These are phyloP conservation scores for Phytophthora uliginosa DNA, from an alignment of 352 stramenopile genomes.

Conservation along the genomic window DNA sequence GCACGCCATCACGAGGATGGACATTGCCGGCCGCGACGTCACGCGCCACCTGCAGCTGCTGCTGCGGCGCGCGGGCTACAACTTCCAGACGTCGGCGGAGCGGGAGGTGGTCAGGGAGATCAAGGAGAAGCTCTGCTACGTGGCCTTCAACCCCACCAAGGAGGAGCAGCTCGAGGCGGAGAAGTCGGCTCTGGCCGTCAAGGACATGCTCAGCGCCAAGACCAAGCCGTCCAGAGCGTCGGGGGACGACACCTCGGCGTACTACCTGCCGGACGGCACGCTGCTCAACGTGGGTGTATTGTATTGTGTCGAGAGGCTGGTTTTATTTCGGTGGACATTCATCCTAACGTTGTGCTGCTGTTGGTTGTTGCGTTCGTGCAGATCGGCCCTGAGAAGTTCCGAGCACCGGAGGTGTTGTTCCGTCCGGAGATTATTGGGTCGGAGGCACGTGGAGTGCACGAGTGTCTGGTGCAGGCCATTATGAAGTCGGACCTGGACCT, in stretches of 20 bases:
- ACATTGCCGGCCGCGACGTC: slow-evolving; percentile 89
- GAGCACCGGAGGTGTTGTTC: slow-evolving; percentile 86
- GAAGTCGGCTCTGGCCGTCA: slow-evolving; percentile 60
- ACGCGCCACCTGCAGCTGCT: slow-evolving; percentile 83
- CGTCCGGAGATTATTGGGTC: slow-evolving; percentile 87
- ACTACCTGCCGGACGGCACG: slow-evolving; percentile 87
- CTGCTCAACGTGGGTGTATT: slow-evolving; percentile 69
- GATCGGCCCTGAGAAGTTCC: slow-evolving; percentile 87
- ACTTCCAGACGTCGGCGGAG: slow-evolving; percentile 92
- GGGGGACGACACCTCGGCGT: slow-evolving; percentile 70
- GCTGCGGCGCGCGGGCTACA: slow-evolving; percentile 81
- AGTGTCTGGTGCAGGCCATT: slow-evolving; percentile 94
- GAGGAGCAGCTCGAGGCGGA: slow-evolving; percentile 86
- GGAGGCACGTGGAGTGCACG: slow-evolving; percentile 84
- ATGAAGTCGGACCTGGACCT: slow-evolving; percentile 99
- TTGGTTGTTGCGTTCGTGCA: slow-evolving; percentile 27
- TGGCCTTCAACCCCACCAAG: slow-evolving; percentile 87
- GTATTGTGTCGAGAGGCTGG: no score
- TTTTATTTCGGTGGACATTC: not conserved
- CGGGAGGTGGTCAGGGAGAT: slow-evolving; percentile 90
- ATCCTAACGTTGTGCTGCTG: slow-evolving; percentile 6
- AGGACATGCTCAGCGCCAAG: slow-evolving; percentile 65
- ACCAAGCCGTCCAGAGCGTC: slow-evolving; percentile 42
- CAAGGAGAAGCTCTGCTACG: slow-evolving; percentile 91
- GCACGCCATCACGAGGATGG: slow-evolving; percentile 85